Base-by-base conservation (phyloP, 352 stramenopile genomes). In the Phytophthora idaei region DNA sequence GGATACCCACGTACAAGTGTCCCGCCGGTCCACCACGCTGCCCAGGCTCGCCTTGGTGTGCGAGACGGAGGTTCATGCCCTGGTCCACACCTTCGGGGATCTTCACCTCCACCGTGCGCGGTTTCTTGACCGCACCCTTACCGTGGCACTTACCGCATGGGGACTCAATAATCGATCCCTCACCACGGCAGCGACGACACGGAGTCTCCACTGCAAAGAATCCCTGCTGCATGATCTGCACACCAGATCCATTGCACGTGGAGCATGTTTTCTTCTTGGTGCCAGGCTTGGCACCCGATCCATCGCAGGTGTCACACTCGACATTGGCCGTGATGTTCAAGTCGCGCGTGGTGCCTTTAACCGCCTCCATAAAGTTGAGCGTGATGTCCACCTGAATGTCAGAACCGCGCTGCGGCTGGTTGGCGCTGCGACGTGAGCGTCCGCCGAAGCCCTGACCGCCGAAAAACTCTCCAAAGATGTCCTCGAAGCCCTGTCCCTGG, bases 71-170 rank as follows among this genome's bases (percentile, higher is more conserved):
- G 72, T 98, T 98, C 92, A 98, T 98, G 44, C 96, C 97, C 65
- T 93, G 89, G 64, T 99, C 95, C 62, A 99, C 97, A 60, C 97
- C 97, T 59, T 95, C 87, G 0, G 97, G 97, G 49, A 98, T 97
- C 68, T 97, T 93, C 3, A 99, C 94, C 52, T 94, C 92, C 4
- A 99, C 95, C 52, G 92, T 93, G 28, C 89, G 83, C 32, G 95
- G 90, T 73, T 98, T 98, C 73, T 94, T 90, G 17, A 96, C 84
- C 25, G 71, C 78, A 11, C 90, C 90, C 53, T 90, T 85, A 28
- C 90, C 90, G 17, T 78, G 85, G 50, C 90, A 97, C 29, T 79
- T 93, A 2, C 62, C 65, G 54, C 90, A 97, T 21, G 87, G 88
- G 10, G 86, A 90, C 60, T 96, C 89, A 41, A 95, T 95, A 61